These are phyloP conservation scores for Sugiyamaella grinbergsii DNA, from an alignment of 1,139 yeast species.

Conservation along the genomic window DNA sequence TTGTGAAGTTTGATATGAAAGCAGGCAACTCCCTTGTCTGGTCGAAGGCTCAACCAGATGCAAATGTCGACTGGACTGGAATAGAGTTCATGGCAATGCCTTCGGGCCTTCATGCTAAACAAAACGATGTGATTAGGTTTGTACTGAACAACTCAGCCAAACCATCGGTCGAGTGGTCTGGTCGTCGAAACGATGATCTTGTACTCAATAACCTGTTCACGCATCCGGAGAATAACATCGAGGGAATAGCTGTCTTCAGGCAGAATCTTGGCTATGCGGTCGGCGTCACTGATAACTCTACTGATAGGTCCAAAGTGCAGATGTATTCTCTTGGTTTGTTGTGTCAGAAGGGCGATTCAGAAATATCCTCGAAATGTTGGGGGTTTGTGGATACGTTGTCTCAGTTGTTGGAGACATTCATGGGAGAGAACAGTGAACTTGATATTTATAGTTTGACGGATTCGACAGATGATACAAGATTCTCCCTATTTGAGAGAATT, in stretches of 20 bases:
- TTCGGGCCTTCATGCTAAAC: constrained; percentile 74
- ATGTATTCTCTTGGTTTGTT: constrained; percentile 42
- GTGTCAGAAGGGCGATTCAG: constrained; percentile 24
- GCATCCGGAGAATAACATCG: constrained; percentile 27
- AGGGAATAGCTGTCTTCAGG: constrained; percentile 54
- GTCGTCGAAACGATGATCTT: not conserved
- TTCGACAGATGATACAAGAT: not conserved
- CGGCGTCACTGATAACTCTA: not conserved
- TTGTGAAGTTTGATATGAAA: constrained; percentile 64
- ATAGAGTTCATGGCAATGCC: constrained; percentile 78
- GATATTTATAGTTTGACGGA: constrained; percentile 15
- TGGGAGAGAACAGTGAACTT: constrained; percentile 31
- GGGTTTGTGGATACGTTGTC: constrained; percentile 56
- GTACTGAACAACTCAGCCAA: constrained; percentile 36
- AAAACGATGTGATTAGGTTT: constrained; percentile 57
- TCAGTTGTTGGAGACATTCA: constrained; percentile 46
- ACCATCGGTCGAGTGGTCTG: not conserved
- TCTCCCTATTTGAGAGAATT: not conserved
- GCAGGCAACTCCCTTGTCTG: constrained; percentile 65
- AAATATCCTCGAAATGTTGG: constrained; percentile 49
- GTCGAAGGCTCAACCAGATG: constrained; percentile 43
- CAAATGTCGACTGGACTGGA: constrained; percentile 27
- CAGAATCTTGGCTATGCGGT: constrained; percentile 35
- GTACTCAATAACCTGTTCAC: not conserved
- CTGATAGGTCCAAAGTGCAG: constrained; percentile 29